These are phyloP conservation scores for Trametes sp. DNA, from an alignment of 1,284 basidiomycete genomes.

Conservation along the genomic window DNA sequence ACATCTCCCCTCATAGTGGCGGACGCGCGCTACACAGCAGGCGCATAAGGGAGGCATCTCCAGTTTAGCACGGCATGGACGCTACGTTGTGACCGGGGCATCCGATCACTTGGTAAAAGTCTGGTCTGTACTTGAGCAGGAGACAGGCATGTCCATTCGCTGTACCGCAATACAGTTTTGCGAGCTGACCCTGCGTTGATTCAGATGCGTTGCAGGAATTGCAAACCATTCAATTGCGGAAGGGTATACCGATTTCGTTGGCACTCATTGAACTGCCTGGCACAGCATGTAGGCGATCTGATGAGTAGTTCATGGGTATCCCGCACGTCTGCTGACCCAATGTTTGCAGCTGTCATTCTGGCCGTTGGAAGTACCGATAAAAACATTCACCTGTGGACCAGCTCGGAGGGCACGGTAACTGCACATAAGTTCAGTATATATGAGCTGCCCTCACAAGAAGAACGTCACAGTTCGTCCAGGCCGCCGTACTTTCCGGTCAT, in stretches of 20 bases:
- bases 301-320: background rate
- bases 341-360: constrained; percentile 68
- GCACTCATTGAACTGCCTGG: constrained; percentile 70
- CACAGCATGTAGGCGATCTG: constrained; percentile 58
- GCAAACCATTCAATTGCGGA: constrained; percentile 72
- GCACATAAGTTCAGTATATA: no score
- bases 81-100: constrained; percentile 74
- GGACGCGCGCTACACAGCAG: constrained; percentile 47
- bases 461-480: constrained; percentile 61
- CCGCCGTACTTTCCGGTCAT: constrained; percentile 78
- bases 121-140: constrained; percentile 57
- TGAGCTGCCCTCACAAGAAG: background rate
- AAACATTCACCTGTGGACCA: constrained; percentile 79
- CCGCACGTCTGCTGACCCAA: background rate
- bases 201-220: constrained; percentile 54
- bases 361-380: constrained; percentile 82
- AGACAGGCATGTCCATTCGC: constrained; percentile 41
- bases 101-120: constrained; percentile 82
- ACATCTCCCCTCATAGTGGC: constrained; percentile 58
- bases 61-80: constrained; percentile 57
- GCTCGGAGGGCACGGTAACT: constrained; percentile 62
- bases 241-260: constrained; percentile 79
- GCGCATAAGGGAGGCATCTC: constrained; percentile 80
- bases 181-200: background rate
- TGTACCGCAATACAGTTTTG: background rate